These are phyloP conservation scores for Barnettozyma populi DNA, from an alignment of 805 yeast species.

Conservation along the genomic window DNA sequence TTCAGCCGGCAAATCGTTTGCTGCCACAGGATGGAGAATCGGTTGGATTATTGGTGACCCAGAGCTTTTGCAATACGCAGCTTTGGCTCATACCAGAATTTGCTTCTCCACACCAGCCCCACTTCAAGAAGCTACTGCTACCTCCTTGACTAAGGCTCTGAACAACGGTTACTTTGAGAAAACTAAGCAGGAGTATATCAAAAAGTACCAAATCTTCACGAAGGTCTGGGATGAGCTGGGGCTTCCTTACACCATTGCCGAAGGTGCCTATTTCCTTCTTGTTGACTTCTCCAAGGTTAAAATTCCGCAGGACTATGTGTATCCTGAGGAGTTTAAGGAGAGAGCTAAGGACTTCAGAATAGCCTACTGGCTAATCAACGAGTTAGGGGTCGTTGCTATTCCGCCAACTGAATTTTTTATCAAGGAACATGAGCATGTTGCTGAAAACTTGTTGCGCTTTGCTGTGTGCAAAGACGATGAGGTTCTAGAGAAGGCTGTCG, in stretches of 20 bases:
- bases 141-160: constrained; percentile 61
- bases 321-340: constrained; percentile 60
- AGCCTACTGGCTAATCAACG: constrained; percentile 90
- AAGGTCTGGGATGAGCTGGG: constrained; percentile 79
- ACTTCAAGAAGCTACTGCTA: constrained; percentile 85
- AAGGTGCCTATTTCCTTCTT: constrained; percentile 89
- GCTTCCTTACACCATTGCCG: constrained; percentile 84
- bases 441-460: constrained; percentile 83
- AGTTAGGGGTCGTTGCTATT: constrained; percentile 90
- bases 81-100: constrained; percentile 90
- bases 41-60: constrained; percentile 92
- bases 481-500: constrained; percentile 75
- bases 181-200: constrained; percentile 61
- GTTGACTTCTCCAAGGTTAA: constrained; percentile 82
- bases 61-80: constrained; percentile 73
- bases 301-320: constrained; percentile 66
- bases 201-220: constrained; percentile 70
- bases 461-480: constrained; percentile 94
- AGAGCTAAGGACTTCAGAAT: constrained; percentile 82
- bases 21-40: constrained; percentile 99
- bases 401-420: constrained; percentile 96
- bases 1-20: constrained; percentile 95
- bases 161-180: constrained; percentile 60
- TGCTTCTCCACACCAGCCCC: constrained; percentile 91
- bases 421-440: constrained; percentile 62